Evolutionary conservation across 441 rosid genomes (phyloP).

Genomic region (Manihot esculenta): DNA sequence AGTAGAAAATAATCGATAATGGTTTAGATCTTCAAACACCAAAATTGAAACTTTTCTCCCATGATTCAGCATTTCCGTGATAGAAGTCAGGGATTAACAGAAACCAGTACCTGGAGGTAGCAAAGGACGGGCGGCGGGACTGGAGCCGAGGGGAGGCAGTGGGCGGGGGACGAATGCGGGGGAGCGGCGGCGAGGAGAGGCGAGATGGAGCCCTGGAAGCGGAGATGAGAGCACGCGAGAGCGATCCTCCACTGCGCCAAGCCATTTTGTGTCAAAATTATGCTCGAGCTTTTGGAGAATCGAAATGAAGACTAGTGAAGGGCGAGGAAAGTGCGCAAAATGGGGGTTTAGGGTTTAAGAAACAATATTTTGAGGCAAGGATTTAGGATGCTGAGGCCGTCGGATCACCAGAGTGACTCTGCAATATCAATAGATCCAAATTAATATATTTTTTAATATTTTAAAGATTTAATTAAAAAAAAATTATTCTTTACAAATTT

Average conservation of each 20-base stretch:
- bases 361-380: background rate
- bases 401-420: background rate
- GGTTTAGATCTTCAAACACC: background rate
- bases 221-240: conserved; percentile 40
- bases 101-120: conserved; percentile 48
- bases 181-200: conserved; percentile 49
- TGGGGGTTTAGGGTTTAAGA: conserved; percentile 32
- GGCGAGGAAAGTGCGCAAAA: background rate
- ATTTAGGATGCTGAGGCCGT: background rate
- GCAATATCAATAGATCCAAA: too few species aligned
- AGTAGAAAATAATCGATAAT: background rate
- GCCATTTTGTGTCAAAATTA: conserved; percentile 31
- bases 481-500: too few species aligned
- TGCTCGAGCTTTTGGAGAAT: conserved; percentile 22
- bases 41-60: background rate
- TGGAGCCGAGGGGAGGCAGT: conserved; percentile 46
- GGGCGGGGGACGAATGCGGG: conserved; percentile 50
- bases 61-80: background rate
- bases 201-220: conserved; percentile 57
- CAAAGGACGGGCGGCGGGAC: conserved; percentile 53
- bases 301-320: background rate
- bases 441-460: background rate
- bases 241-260: conserved; percentile 47
- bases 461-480: background rate
- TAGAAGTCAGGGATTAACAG: background rate